Evolutionary conservation across 306 rosid species (phyloP).

Genomic region (Trifolium subterraneum): DNA sequence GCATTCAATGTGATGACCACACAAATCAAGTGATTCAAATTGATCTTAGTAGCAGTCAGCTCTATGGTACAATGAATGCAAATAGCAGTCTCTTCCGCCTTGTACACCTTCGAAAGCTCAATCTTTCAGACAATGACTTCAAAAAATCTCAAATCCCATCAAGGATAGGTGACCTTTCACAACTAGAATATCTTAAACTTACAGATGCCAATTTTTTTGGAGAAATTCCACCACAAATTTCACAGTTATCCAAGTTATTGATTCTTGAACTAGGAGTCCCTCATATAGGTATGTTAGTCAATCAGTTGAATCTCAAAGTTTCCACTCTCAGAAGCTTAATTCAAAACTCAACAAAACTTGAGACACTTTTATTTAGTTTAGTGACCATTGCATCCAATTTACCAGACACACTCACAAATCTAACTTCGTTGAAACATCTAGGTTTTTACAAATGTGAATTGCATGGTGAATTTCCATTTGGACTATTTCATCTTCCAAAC

Average conservation of each 20-base stretch:
- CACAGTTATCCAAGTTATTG: constrained; percentile 28
- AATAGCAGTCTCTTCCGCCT: constrained; percentile 29
- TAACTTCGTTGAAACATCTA: constrained; percentile 20
- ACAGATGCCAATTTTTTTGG: neutral
- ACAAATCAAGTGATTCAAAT: constrained; percentile 32
- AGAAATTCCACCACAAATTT: constrained; percentile 34
- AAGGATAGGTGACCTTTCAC: constrained; percentile 25
- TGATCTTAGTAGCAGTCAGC: constrained; percentile 36
- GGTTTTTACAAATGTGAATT: neutral
- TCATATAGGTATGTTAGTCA: neutral
- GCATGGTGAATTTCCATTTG: constrained; percentile 37
- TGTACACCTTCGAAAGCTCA: constrained; percentile 16
- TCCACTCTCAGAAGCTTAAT: constrained; percentile 36
- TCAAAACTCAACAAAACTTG: constrained; percentile 32
- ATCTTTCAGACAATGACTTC: constrained; percentile 42
- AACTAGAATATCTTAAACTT: constrained; percentile 30
- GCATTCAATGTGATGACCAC: constrained; percentile 36
- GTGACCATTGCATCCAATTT: constrained; percentile 27
- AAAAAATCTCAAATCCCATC: constrained; percentile 45
- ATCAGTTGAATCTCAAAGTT: constrained; percentile 5
- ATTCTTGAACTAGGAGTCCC: neutral
- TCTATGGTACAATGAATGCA: constrained; percentile 32
- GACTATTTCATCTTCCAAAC: constrained; percentile 44
- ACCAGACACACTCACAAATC: constrained; percentile 41
- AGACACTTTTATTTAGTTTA: neutral